Base-by-base conservation (phyloP, 2,329 filamentous ascomycete species). In the Talaromyces sp. region DNA sequence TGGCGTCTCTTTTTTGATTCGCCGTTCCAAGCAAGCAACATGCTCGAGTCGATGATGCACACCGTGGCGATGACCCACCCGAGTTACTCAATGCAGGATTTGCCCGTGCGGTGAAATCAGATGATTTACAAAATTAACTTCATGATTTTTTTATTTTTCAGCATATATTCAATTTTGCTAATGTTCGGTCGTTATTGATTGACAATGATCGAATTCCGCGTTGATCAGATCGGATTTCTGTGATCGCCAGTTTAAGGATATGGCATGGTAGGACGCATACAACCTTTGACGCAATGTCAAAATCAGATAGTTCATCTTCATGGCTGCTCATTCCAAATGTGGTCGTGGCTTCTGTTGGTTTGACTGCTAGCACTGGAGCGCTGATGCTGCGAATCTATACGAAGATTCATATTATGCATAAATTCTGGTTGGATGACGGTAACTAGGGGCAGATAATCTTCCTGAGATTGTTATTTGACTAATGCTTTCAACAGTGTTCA, bases 381-480 rank as follows among this genome's bases (percentile, higher is more conserved):
- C 38, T 59, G 11, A 38, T 55, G 49, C 35, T 59, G 29, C 31
- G 63, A 8, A 31, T 64, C 13, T 64, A 64, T 49, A 64, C 63
- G 2, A 65, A 65, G 41, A 41, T 24, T 27, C 21, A 31, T 3
- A 29, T 64, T 35, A 58, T 65, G 57, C 61, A 41, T 32, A 64
- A 58, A 38, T 63, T 65, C 26, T 65, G 64, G 64, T 65, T 63
- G 64, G 63, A 65, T 53, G 64, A 65, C 46, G 58, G 64, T 65
- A 53, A 24, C 51, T 26, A 53, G 3, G 14, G 35, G n/a, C 7
- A n/a, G 17, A n/a, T 26, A 9, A 17, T 19, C 17, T 8, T 27
- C 17, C 26, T 11, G 19, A 17, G n/a, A 6, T 27, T 2, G 8
- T 21, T 59, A 3, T 32, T 7, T 24, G 19, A 6, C 41, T n/a